Evolutionary conservation across 306 rosid species (phyloP), one percentile per base, ranked within the genome.

Genomic region (Vigna radiata): DNA sequence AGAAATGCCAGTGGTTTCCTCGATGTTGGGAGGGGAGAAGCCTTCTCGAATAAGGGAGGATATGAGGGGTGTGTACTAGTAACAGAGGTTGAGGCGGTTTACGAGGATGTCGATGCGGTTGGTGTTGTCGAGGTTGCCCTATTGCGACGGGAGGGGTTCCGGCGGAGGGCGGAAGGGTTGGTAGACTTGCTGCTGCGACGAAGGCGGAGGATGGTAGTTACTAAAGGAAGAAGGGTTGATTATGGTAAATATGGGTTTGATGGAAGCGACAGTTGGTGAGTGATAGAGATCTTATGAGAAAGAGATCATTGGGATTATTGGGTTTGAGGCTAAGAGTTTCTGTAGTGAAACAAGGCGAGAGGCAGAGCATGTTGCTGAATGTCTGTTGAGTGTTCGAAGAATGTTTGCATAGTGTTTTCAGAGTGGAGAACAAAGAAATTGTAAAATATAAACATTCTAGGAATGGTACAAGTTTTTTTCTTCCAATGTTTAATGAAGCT

Each of bases 131-230:
- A 95, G 96, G 49, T 83, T 71, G 2, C 80, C 52, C 80, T 33
- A 90, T 15, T 87, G 66, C 4, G 86, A 7, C 0, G 96, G 96
- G 12, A 95, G 77, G 17, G 80, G 75, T 0, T 93, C 58, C 5
- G 96, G 90, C 3, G 98, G 98, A 0, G 97, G 96, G 14, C 96
- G 76, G 81, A 90, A 95, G 4, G 99, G 99, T 63, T 89, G 97
- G 81, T 90, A 95, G n/a, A 90, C 66, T 27, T 90, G 86, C 44
- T 81, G 86, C 15, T 81, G 81, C 6, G 13, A 55, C n/a, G 29
- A 17, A 4, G 23, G 8, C 1, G 44, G 13, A 9, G 29, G 29
- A 4, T 72, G 50, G 0, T 8, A 6, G 0, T 27, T 31, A 14
- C 1, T 3, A 55, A 13, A 12, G 37, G 68, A 72, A 7, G 69